These are phyloP conservation scores for Lignosus rhinocerotis DNA, from an alignment of 1,284 basidiomycete genomes.

Conservation along the genomic window DNA sequence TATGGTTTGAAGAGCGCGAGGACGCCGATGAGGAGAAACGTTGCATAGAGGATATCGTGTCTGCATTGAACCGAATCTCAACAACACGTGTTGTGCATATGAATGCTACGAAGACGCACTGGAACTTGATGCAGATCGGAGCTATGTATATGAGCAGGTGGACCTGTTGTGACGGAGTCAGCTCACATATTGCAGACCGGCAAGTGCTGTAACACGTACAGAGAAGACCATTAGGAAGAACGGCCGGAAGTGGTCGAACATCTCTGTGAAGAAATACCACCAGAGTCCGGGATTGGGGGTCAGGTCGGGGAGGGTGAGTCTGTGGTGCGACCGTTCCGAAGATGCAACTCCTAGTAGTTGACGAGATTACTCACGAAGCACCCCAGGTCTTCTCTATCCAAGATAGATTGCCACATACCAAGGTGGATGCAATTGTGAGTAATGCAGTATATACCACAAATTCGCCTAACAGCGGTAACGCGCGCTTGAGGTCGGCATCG, in stretches of 20 bases:
- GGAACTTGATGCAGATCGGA: conserved; percentile 87
- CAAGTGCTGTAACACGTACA: conserved; percentile 42
- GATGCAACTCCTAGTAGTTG: background rate
- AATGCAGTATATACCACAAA: conserved; percentile 51
- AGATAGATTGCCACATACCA: conserved; percentile 56
- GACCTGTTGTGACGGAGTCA: conserved; percentile 45
- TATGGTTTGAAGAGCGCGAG: conserved; percentile 90
- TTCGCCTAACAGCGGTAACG: conserved; percentile 45
- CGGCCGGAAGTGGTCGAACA: conserved; percentile 96
- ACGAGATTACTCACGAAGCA: conserved; percentile 60
- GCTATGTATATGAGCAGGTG: conserved; percentile 85
- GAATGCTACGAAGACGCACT: conserved; percentile 43
- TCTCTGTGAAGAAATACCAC: conserved; percentile 99
- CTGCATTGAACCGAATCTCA: conserved; percentile 40
- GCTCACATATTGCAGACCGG: background rate
- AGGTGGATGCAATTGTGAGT: conserved; percentile 50
- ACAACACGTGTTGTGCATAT: background rate
- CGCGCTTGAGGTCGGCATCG: conserved; percentile 36
- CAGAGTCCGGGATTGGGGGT: conserved; percentile 93
- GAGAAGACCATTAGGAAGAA: conserved; percentile 98
- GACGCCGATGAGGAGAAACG: conserved; percentile 77
- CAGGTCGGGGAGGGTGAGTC: conserved; percentile 68
- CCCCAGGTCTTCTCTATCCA: conserved; percentile 86
- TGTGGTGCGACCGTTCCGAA: conserved; percentile 8
- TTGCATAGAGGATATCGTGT: conserved; percentile 83